A percentile compares a stretch with the other conserved stretches of the same genome.
phyloP scores from a whole-genome alignment of 257 asterid species.

The Ballota nigra region DNA sequence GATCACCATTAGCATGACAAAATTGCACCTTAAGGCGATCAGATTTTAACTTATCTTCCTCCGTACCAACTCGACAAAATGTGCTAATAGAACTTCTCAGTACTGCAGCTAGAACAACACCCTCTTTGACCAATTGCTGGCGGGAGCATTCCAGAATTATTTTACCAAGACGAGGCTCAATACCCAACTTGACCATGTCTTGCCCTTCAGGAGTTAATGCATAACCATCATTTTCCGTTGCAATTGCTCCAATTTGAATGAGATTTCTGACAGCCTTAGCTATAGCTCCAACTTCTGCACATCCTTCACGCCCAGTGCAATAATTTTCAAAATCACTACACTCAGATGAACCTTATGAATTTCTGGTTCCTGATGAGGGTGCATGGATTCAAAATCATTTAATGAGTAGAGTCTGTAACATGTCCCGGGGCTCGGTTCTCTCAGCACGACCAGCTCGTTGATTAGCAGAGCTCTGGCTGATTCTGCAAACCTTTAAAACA shows the following conservation, averaged over 20 bases:
- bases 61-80: constrained; percentile 86
- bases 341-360: constrained; percentile 91
- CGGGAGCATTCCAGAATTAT: constrained; percentile 61
- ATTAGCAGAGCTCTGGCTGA: constrained; percentile 91
- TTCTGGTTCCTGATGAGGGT: constrained; percentile 81
- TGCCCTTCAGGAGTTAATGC: constrained; percentile 64
- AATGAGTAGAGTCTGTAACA: constrained; percentile 77
- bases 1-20: constrained; percentile 85
- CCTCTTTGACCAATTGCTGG: constrained; percentile 69
- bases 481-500: constrained; percentile 61
- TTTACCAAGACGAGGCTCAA: constrained; percentile 94
- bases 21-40: constrained; percentile 88
- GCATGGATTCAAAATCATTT: constrained; percentile 64
- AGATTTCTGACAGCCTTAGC: constrained; percentile 77
- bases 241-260: constrained; percentile 72
- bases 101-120: constrained; percentile 88
- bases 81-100: constrained; percentile 87
- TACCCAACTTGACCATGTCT: constrained; percentile 76
- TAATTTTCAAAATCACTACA: constrained; percentile 82
- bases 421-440: constrained; percentile 86
- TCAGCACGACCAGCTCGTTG: constrained; percentile 99
- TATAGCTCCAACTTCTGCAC: constrained; percentile 59
- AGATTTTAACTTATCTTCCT: constrained; percentile 62
- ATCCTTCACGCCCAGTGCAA: constrained; percentile 75
- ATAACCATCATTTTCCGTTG: constrained; percentile 31